These are phyloP conservation scores for Prasinococcaceae sp. DNA, from an alignment of 139 green algal species.

Conservation along the genomic window DNA sequence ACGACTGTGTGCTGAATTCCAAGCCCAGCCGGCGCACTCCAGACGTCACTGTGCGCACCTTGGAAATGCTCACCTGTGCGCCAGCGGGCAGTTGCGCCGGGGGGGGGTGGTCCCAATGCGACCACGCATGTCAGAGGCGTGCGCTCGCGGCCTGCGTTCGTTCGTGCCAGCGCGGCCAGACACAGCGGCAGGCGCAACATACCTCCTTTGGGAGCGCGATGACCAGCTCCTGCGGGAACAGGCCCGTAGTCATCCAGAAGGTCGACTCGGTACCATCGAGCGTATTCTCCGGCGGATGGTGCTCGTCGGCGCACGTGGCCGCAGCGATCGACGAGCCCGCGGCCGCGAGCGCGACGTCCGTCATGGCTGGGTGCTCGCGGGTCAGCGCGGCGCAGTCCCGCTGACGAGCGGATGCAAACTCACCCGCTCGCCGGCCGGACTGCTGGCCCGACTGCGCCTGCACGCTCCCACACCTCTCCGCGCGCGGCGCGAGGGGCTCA, in stretches of 20 bases:
- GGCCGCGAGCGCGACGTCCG: slow-evolving; percentile 30
- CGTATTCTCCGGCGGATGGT: slow-evolving; percentile 35
- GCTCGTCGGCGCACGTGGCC: slow-evolving; percentile 31
- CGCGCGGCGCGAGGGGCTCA: too few species aligned
- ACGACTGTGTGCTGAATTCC: not conserved
- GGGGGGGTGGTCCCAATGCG: not conserved
- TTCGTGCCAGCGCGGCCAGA: not conserved
- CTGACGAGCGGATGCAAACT: too few species aligned
- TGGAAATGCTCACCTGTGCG: not conserved
- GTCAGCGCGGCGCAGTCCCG: too few species aligned
- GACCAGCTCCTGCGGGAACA: slow-evolving; percentile 42
- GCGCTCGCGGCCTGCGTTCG: not conserved
- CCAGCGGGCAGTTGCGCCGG: too few species aligned
- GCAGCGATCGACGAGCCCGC: slow-evolving; percentile 31
- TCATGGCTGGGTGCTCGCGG: too few species aligned
- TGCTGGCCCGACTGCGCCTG: too few species aligned
- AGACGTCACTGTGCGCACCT: not conserved
- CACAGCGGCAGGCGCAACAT: slow-evolving; percentile 3
- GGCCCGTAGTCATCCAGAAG: slow-evolving; percentile 43
- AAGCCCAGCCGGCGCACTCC: not conserved
- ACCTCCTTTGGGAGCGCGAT: slow-evolving; percentile 27
- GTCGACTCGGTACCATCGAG: slow-evolving; percentile 32
- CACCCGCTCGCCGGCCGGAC: too few species aligned
- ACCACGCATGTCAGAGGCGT: not conserved
- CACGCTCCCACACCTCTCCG: too few species aligned